A percentile compares a stretch with the other conserved stretches of the same genome.
Conservation (phyloP, 306 rosid genomes). For the Rosa multiflora region DNA sequence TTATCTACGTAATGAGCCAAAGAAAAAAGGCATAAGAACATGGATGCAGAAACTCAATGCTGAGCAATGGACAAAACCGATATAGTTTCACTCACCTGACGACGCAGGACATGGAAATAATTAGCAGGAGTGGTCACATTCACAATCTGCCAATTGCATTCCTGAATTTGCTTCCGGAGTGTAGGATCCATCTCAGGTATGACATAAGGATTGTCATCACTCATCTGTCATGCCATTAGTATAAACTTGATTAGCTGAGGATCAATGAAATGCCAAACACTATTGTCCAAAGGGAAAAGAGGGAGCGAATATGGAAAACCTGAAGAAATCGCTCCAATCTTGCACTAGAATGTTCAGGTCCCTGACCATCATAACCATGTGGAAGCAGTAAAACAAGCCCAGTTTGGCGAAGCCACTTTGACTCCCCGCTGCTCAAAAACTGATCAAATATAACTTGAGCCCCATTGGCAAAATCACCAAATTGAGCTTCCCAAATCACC, state of each 20-base stretch:
- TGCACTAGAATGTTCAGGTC: conserved; percentile 98
- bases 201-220: conserved; percentile 87
- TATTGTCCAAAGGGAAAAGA: conserved; percentile 4
- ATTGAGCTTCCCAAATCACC: conserved; percentile 98
- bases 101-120: conserved; percentile 92
- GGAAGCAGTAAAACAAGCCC: conserved; percentile 94
- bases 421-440: conserved; percentile 89
- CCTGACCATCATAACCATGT: conserved; percentile 97
- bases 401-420: conserved; percentile 97
- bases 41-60: background rate
- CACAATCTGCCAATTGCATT: conserved; percentile 97
- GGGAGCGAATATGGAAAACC: conserved; percentile 35
- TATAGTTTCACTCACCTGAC: conserved; percentile 65
- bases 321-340: conserved; percentile 91
- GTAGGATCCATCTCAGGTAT: conserved; percentile 99
- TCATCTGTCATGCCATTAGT: conserved; percentile 69
- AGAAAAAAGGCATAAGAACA: conserved; percentile 11
- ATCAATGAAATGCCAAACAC: background rate
- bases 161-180: conserved; percentile 92
- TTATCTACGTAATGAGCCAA: conserved; percentile 49
- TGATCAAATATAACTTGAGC: conserved; percentile 97
- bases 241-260: conserved; percentile 20
- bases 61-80: conserved; percentile 15
- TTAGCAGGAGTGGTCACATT: conserved; percentile 97
- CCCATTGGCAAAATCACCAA: conserved; percentile 98